Percentiles rank a stretch among this genome's conserved stretches.
These are phyloP conservation scores for Lactarius deliciosus DNA, from an alignment of 768 basidiomycete species.

Conservation along the genomic window DNA sequence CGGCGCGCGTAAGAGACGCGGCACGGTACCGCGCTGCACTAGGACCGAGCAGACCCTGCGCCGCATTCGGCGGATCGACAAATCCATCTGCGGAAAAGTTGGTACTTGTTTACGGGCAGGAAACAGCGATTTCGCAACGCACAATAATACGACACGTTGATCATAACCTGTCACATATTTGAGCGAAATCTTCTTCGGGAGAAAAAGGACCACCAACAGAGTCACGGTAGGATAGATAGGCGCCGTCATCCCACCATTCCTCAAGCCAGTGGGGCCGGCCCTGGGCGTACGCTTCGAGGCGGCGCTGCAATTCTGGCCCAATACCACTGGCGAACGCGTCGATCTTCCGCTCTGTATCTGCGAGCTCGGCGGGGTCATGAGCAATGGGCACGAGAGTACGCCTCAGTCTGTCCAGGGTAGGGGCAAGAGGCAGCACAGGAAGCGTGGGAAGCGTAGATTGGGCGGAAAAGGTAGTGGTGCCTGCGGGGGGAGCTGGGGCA, in stretches of 20 bases:
- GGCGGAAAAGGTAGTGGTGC: conserved; percentile 60
- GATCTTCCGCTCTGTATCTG: conserved; percentile 57
- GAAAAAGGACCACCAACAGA: conserved; percentile 51
- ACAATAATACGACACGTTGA: conserved; percentile 97
- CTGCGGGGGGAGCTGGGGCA: conserved; percentile 55
- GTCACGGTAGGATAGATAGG: conserved; percentile 83
- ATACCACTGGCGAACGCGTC: conserved; percentile 55
- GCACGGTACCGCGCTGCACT: conserved; percentile 55
- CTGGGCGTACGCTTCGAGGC: conserved; percentile 55
- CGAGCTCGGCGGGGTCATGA: conserved; percentile 57
- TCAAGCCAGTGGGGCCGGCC: conserved; percentile 79
- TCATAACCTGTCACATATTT: conserved; percentile 55
- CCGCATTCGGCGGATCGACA: conserved; percentile 53
- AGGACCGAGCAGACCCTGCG: conserved; percentile 41
- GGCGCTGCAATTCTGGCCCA: conserved; percentile 55
- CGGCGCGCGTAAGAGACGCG: conserved; percentile 65
- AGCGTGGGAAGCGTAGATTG: conserved; percentile 67
- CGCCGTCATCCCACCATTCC: conserved; percentile 91
- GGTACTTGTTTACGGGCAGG: neutral
- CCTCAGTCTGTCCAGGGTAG: conserved; percentile 69
- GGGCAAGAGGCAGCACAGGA: conserved; percentile 68
- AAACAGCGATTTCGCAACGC: conserved; percentile 7
- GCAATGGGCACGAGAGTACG: conserved; percentile 73
- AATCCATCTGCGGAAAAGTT: conserved; percentile 63
- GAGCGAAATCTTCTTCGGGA: neutral